These are phyloP conservation scores for Catunica adiposa DNA, from an alignment of 2,329 filamentous ascomycete genomes.

Conservation along the genomic window DNA sequence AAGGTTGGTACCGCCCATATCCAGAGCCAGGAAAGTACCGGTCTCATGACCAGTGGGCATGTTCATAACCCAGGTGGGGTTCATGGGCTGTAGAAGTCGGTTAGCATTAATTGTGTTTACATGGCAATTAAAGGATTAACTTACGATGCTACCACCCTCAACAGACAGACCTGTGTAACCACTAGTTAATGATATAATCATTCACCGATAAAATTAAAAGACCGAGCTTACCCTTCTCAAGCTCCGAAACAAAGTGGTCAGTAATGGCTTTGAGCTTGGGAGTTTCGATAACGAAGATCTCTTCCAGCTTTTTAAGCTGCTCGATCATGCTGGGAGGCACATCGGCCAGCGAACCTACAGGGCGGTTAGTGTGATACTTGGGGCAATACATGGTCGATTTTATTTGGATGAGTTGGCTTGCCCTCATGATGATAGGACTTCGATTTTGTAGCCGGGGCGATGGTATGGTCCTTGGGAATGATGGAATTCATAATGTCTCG, in stretches of 20 bases:
- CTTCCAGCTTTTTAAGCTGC: conserved; percentile 72
- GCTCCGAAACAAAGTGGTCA: conserved; percentile 73
- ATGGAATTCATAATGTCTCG: not conserved
- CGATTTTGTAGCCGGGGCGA: conserved; percentile 12
- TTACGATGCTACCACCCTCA: conserved; percentile 82
- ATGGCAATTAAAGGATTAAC: conserved; percentile 22
- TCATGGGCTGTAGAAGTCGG: conserved; percentile 57
- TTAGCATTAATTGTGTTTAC: not conserved
- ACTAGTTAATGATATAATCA: not conserved
- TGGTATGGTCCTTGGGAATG: conserved; percentile 12
- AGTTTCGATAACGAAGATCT: conserved; percentile 62
- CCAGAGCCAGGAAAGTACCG: conserved; percentile 74
- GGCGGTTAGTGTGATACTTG: conserved; percentile 2
- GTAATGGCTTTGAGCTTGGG: conserved; percentile 80
- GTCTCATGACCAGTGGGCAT: conserved; percentile 77
- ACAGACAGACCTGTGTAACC: conserved; percentile 30
- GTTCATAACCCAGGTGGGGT: conserved; percentile 88
- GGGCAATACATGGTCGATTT: not conserved
- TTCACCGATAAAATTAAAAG: not conserved
- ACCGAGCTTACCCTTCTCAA: conserved; percentile 53
- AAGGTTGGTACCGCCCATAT: conserved; percentile 93
- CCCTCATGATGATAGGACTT: conserved; percentile 14
- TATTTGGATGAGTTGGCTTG: conserved; percentile 4
- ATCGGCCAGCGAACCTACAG: conserved; percentile 72
- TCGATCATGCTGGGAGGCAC: conserved; percentile 66